Percentiles rank a stretch among this genome's conserved stretches.
Evolutionary conservation across 73 alveolate species (phyloP).

Genomic region (Effrenium voratum): DNA sequence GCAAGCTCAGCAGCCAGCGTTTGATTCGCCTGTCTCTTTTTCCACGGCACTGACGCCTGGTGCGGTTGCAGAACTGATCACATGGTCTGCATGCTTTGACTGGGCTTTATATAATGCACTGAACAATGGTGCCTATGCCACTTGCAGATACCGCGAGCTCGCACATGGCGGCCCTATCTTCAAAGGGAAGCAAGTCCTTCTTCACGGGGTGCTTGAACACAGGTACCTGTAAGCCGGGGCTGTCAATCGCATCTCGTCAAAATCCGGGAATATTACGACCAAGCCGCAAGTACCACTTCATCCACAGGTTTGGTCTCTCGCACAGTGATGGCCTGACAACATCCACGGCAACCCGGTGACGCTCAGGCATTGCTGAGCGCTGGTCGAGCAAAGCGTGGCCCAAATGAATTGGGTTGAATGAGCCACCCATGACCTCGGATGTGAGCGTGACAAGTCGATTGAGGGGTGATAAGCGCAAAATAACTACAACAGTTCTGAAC

Average conservation of each 20-base stretch:
- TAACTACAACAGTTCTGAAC: too few species aligned
- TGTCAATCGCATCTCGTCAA: not conserved
- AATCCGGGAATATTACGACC: too few species aligned
- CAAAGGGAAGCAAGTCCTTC: constrained; percentile 91
- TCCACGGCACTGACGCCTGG: constrained; percentile 72
- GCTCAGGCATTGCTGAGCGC: not conserved
- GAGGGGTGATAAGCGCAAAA: too few species aligned
- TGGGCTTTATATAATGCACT: not conserved
- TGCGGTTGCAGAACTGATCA: not conserved
- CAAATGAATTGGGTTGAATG: constrained; percentile 92
- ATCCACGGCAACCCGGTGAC: not conserved
- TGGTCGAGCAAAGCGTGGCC: constrained; percentile 87
- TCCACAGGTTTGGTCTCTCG: constrained; percentile 86
- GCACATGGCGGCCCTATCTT: constrained; percentile 84
- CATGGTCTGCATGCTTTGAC: not conserved
- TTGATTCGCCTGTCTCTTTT: constrained; percentile 85
- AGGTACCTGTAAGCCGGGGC: constrained; percentile 34
- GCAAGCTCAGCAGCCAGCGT: not conserved
- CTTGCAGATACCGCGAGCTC: constrained; percentile 81
- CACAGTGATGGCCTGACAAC: constrained; percentile 68
- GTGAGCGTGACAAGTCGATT: too few species aligned
- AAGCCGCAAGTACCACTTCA: constrained; percentile 60
- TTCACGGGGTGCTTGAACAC: constrained; percentile 92
- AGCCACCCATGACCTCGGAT: constrained; percentile 85
- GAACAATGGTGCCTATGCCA: constrained; percentile 16